These are phyloP conservation scores for Penicillium waksmanii DNA, from an alignment of 495 filamentous ascomycete genomes.

Conservation along the genomic window DNA sequence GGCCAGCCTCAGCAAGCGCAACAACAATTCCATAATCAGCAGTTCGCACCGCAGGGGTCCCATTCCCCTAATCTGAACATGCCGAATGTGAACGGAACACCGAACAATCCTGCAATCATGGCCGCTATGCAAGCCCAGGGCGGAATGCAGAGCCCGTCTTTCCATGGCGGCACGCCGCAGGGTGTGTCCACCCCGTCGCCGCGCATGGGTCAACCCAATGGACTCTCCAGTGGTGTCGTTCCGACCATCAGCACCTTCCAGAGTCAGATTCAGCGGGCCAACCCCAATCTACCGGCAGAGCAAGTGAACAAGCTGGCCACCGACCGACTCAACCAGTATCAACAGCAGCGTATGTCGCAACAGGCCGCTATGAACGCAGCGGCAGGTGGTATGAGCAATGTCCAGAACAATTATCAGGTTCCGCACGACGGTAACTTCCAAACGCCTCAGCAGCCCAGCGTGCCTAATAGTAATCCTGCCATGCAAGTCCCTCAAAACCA, in stretches of 20 bases:
- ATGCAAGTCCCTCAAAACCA: constrained; percentile 59
- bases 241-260: constrained; percentile 57
- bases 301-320: constrained; percentile 63
- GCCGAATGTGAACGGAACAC: constrained; percentile 52
- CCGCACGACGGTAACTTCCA: constrained; percentile 48
- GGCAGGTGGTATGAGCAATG: constrained; percentile 53
- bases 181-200: constrained; percentile 55
- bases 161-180: constrained; percentile 47
- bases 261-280: constrained; percentile 52
- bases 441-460: constrained; percentile 32
- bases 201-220: constrained; percentile 54
- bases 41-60: constrained; percentile 48
- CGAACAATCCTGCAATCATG: constrained; percentile 58
- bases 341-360: constrained; percentile 56
- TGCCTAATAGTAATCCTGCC: constrained; percentile 39
- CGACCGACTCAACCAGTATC: constrained; percentile 58
- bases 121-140: constrained; percentile 54
- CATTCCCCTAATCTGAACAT: constrained; percentile 48
- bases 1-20: constrained; percentile 43
- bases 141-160: constrained; percentile 53
- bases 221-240: constrained; percentile 56
- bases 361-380: constrained; percentile 69
- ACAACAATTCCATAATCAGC: constrained; percentile 47
- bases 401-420: constrained; percentile 47
- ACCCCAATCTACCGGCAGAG: constrained; percentile 61